These are phyloP conservation scores for Capillidium heterosporum DNA, from an alignment of 371 early-diverging fungal species.

Conservation along the genomic window DNA sequence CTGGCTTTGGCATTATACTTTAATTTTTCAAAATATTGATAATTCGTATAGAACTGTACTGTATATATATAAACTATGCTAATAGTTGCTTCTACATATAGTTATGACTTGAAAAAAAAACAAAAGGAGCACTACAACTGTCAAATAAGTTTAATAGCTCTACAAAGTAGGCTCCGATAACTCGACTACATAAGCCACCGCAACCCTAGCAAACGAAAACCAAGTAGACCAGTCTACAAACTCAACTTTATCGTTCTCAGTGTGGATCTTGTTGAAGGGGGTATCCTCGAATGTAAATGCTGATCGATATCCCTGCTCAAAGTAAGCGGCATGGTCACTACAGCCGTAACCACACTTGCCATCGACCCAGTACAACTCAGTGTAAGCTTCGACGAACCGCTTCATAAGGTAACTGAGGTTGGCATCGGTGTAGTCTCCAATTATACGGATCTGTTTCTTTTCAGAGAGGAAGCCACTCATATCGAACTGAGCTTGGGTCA, in stretches of 20 bases:
- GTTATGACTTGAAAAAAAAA: no score
- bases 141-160: no score
- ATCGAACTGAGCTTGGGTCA: slow-evolving; percentile 60
- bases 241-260: slow-evolving; percentile 41
- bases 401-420: slow-evolving; percentile 35
- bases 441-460: slow-evolving; percentile 53
- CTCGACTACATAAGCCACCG: slow-evolving; percentile 69
- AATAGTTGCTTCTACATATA: no score
- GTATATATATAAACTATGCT: no score
- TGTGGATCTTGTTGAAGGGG: slow-evolving; percentile 38
- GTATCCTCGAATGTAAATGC: slow-evolving; percentile 65
- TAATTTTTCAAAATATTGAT: no score
- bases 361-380: neutral
- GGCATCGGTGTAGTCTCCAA: slow-evolving; percentile 58
- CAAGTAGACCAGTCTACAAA: slow-evolving; percentile 64
- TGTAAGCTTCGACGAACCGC: neutral
- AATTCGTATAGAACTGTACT: no score
- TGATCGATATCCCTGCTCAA: slow-evolving; percentile 54
- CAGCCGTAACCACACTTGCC: slow-evolving; percentile 47
- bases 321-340: slow-evolving; percentile 86
- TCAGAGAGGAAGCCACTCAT: slow-evolving; percentile 62
- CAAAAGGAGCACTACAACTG: no score
- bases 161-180: slow-evolving; percentile 19
- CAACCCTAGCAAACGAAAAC: slow-evolving; percentile 63
- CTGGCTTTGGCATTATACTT: no score